Percentiles rank a stretch among this genome's conserved stretches.
These are phyloP conservation scores for Hypoxylon sp. DNA, from an alignment of 2,329 filamentous ascomycete species.

Conservation along the genomic window DNA sequence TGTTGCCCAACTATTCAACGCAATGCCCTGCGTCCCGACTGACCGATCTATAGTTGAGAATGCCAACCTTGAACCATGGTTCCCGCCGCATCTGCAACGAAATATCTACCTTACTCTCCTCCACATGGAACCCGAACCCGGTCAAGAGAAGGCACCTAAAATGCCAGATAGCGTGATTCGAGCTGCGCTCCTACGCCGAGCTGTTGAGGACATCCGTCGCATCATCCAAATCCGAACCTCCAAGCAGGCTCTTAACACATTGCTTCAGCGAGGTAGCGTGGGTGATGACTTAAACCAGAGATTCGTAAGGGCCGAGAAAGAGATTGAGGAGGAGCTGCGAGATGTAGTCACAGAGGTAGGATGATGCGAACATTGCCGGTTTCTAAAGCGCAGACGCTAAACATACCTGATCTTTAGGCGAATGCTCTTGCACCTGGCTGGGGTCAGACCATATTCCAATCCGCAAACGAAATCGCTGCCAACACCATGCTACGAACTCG, in stretches of 20 bases:
- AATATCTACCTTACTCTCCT: slow-evolving; percentile 94
- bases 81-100: slow-evolving; percentile 86
- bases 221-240: slow-evolving; percentile 88
- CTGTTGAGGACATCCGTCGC: slow-evolving; percentile 90
- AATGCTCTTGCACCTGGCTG: slow-evolving; percentile 89
- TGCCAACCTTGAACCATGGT: slow-evolving; percentile 92
- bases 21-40: slow-evolving; percentile 13
- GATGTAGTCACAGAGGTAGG: slow-evolving; percentile 96
- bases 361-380: slow-evolving; percentile 43
- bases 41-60: slow-evolving; percentile 67
- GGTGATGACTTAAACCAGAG: slow-evolving; percentile 96
- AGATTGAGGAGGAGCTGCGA: slow-evolving; percentile 94
- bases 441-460: slow-evolving; percentile 97
- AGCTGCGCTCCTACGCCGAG: slow-evolving; percentile 86
- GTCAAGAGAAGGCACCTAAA: slow-evolving; percentile 71
- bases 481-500: slow-evolving; percentile 80
- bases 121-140: slow-evolving; percentile 73
- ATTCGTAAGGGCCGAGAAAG: slow-evolving; percentile 90
- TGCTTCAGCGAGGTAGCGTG: slow-evolving; percentile 90
- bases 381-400: not conserved
- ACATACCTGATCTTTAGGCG: slow-evolving; percentile 64
- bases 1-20: slow-evolving; percentile 46
- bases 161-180: slow-evolving; percentile 86
- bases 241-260: slow-evolving; percentile 84
- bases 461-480: slow-evolving; percentile 92